These are phyloP conservation scores for Dalechampia spathulata DNA, from an alignment of 441 rosid genomes.

Conservation along the genomic window DNA sequence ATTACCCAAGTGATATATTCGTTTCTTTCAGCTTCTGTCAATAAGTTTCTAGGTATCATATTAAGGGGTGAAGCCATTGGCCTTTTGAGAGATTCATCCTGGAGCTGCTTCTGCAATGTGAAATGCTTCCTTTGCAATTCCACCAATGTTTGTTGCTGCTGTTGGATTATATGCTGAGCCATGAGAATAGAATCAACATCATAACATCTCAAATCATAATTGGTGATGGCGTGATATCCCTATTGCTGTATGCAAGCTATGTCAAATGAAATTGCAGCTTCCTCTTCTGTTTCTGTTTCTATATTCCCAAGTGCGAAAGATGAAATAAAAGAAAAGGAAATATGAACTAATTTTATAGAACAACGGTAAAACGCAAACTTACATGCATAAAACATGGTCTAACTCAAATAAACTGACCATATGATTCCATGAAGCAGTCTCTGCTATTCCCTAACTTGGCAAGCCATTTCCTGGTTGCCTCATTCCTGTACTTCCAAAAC, in stretches of 20 bases:
- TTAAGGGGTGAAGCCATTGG: not conserved
- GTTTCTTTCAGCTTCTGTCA: not conserved
- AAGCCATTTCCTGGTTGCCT: not conserved
- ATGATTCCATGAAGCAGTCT: not conserved
- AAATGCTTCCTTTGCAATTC: not conserved
- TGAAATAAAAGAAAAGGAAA: no score
- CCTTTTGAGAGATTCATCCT: not conserved
- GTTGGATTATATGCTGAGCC: not conserved
- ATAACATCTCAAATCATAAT: slow-evolving; percentile 3
- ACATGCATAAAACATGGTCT: no score
- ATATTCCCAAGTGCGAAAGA: no score
- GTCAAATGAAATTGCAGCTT: slow-evolving; percentile 12
- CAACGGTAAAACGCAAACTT: no score
- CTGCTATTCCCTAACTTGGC: not conserved
- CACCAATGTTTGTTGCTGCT: not conserved
- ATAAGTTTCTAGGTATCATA: not conserved
- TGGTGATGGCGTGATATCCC: slow-evolving; percentile 7
- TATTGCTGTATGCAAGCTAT: not conserved
- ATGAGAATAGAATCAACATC: not conserved
- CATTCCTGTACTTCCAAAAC: no score
- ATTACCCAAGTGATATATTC: not conserved
- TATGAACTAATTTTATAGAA: no score
- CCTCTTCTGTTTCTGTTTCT: slow-evolving; percentile 4
- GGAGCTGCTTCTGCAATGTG: not conserved
- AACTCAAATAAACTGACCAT: not conserved